Base-by-base conservation (phyloP, 2,329 filamentous ascomycete genomes). In the Pezicula rhizophila region DNA sequence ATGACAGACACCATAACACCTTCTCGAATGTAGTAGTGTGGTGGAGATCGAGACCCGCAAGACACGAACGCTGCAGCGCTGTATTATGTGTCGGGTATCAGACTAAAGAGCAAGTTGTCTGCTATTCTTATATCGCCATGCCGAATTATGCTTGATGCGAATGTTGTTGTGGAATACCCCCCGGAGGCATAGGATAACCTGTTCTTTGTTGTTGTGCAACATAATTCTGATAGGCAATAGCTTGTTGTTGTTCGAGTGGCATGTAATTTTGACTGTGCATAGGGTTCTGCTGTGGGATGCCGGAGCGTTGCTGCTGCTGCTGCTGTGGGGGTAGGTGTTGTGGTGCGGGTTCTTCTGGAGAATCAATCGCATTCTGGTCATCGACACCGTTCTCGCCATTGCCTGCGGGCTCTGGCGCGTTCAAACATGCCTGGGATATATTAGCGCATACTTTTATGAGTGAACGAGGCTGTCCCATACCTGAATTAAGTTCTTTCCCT, bases 401-500 rank as follows among this genome's bases (percentile, higher is more conserved):
- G 31, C 83, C 80, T 20, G 84, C 77, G 45, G 92, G 91, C 69
- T 99, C 93, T 38, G 93, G 93, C 17, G 93, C 93, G 68, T 99
- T 99, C 53, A 99, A 73, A 67, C 93, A 99, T 45, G 93, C 91
- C 92, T 97, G 60, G 34, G 45, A 47, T 3, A 26, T 7, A 65
- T 73, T 58, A 74, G 70, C 53, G 54, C 47, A 52, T 20, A 34
- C 38, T 47, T 45, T 31, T 35, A 20, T 8, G 8, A 15, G 28
- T 31, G 17, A 41, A 44, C 45, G 38, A 35, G 12, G 17, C n/a
- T 47, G 14, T 33, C 17, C 17, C 56, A 46, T 56, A 96, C 93
- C 84, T 99, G 93, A 60, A 99, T 97, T 57, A 99, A 76, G 69
- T 99, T 99, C 81, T 99, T 99, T 74, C 93, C 93, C 73, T 97